Conservation (phyloP, 805 yeast genomes). For the Metschnikowia noctiluminum region DNA sequence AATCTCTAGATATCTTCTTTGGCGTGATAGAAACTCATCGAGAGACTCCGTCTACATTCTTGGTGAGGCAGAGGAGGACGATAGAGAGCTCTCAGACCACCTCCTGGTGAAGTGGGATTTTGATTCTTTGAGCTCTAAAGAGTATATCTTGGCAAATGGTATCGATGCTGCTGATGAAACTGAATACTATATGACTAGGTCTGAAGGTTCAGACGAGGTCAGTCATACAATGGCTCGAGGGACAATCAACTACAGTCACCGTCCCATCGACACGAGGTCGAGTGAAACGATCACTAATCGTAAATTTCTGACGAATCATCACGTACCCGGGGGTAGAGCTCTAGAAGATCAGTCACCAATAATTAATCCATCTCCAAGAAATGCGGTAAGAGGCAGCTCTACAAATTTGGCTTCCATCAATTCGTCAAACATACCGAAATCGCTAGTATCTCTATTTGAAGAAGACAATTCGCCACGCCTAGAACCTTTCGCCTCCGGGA, state of each 20-base stretch:
- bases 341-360: constrained; percentile 1
- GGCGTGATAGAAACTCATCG: constrained; percentile 66
- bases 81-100: constrained; percentile 17
- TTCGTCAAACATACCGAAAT: constrained; percentile 11
- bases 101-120: constrained; percentile 80
- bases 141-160: constrained; percentile 70
- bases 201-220: constrained; percentile 22
- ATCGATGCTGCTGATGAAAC: constrained; percentile 37
- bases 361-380: neutral
- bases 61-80: constrained; percentile 19
- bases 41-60: constrained; percentile 47
- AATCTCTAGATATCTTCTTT: constrained; percentile 64
- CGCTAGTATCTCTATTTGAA: constrained; percentile 16
- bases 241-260: constrained; percentile 5
- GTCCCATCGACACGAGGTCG: constrained; percentile 4
- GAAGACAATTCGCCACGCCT: constrained; percentile 7
- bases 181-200: constrained; percentile 26
- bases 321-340: constrained; percentile 1
- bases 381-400: constrained; percentile 1
- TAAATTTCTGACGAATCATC: constrained; percentile 10
- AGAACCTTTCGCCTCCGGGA: constrained; percentile 4
- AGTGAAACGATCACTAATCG: constrained; percentile 28
- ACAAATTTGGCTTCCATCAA: constrained; percentile 4
- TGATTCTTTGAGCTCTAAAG: constrained; percentile 72
- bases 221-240: constrained; percentile 30